Percentiles rank a stretch among this genome's conserved stretches.
phyloP scores from a whole-genome alignment of 192 early-diverging fungal genomes.

The Gigaspora rosea region DNA sequence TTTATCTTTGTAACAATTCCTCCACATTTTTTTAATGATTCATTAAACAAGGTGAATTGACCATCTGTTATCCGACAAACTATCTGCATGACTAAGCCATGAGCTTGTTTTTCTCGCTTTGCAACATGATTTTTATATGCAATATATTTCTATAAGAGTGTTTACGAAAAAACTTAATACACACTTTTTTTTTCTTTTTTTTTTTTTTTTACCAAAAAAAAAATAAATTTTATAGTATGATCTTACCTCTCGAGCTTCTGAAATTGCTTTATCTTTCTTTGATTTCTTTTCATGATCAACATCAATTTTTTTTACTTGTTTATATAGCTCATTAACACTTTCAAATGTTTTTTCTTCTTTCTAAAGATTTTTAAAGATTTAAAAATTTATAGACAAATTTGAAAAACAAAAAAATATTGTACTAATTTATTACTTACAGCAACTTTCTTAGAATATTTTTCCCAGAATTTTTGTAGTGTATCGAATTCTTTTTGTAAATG shows the following conservation, averaged over 20 bases:
- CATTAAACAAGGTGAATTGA: slow-evolving; percentile 39
- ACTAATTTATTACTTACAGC: slow-evolving; percentile 27
- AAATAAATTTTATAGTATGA: background rate
- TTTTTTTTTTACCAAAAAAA: background rate
- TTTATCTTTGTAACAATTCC: slow-evolving; percentile 46
- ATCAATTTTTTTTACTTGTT: slow-evolving; percentile 43
- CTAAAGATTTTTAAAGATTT: slow-evolving; percentile 38
- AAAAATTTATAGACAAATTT: too few species aligned
- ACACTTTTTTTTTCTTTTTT: too few species aligned
- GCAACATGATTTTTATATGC: slow-evolving; percentile 38
- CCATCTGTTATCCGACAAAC: slow-evolving; percentile 40
- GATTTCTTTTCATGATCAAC: slow-evolving; percentile 37
- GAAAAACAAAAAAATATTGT: too few species aligned
- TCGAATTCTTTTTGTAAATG: slow-evolving; percentile 49
- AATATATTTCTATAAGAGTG: background rate
- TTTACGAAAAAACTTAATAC: too few species aligned
- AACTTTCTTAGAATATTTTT: slow-evolving; percentile 44
- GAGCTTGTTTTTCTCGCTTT: slow-evolving; percentile 37
- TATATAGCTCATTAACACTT: slow-evolving; percentile 39
- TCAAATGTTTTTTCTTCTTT: slow-evolving; percentile 46
- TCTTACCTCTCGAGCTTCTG: slow-evolving; percentile 43
- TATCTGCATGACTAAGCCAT: slow-evolving; percentile 40
- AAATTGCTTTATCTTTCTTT: slow-evolving; percentile 36
- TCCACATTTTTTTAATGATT: slow-evolving; percentile 43
- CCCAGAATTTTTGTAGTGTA: slow-evolving; percentile 40